Evolutionary conservation across 192 early-diverging fungal genomes (phyloP).

Genomic region (Umbelopsis sp.): DNA sequence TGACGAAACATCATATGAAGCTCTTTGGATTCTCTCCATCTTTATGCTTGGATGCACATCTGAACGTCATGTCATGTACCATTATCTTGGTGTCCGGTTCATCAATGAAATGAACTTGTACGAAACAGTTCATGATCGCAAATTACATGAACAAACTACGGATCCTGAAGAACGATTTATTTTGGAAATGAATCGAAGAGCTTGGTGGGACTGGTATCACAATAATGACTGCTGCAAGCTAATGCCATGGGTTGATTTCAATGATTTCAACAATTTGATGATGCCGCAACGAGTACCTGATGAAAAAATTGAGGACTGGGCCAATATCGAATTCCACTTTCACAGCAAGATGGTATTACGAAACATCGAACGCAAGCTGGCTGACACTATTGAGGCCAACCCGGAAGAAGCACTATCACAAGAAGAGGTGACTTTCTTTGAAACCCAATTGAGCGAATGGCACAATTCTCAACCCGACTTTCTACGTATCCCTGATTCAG

Average conservation of each 20-base stretch:
- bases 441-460: slow-evolving; percentile 14
- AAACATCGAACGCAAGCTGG: slow-evolving; percentile 3
- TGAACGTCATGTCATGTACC: background rate
- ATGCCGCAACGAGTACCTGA: slow-evolving; percentile 2
- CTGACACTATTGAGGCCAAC: slow-evolving; percentile 17
- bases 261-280: slow-evolving; percentile 2
- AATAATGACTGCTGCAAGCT: slow-evolving; percentile 23
- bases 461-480: slow-evolving; percentile 11
- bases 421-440: slow-evolving; percentile 8
- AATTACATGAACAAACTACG: slow-evolving; percentile 13
- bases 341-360: slow-evolving; percentile 8
- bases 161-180: slow-evolving; percentile 5
- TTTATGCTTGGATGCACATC: slow-evolving; percentile 5
- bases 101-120: slow-evolving; percentile 20
- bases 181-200: slow-evolving; percentile 22
- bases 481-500: slow-evolving; percentile 1
- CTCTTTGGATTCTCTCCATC: slow-evolving; percentile 14
- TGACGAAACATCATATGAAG: slow-evolving; percentile 7
- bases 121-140: background rate
- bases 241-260: slow-evolving; percentile 8
- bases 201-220: slow-evolving; percentile 29
- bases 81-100: slow-evolving; percentile 10
- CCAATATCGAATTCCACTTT: slow-evolving; percentile 23
- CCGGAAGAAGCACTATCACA: background rate
- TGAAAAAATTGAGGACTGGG: slow-evolving; percentile 8